These are phyloP conservation scores for Candolleomyces aberdarensis DNA, from an alignment of 768 basidiomycete species.

Conservation along the genomic window DNA sequence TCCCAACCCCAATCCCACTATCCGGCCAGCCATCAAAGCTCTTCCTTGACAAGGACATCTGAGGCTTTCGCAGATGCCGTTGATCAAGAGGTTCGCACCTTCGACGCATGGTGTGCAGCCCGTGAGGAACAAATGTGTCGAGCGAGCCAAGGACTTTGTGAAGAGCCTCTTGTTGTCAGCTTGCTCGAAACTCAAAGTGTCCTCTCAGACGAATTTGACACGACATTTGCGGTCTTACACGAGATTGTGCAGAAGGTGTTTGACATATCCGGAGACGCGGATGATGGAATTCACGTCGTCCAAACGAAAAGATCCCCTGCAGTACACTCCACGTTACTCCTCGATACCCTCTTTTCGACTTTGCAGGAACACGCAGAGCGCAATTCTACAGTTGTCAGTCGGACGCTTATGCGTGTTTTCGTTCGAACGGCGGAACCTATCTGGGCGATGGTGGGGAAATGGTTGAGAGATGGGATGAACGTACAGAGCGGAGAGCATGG, in stretches of 20 bases:
- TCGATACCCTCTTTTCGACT: constrained; percentile 59
- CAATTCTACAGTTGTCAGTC: constrained; percentile 51
- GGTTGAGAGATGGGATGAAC: constrained; percentile 75
- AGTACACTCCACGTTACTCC: constrained; percentile 50
- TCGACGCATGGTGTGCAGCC: constrained; percentile 69
- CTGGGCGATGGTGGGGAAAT: constrained; percentile 69
- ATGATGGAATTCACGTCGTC: constrained; percentile 5
- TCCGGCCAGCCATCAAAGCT: neutral
- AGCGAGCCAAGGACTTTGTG: constrained; percentile 48
- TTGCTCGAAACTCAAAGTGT: constrained; percentile 63
- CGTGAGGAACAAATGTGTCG: constrained; percentile 65
- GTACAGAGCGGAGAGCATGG: constrained; percentile 28
- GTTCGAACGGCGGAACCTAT: constrained; percentile 61
- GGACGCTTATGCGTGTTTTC: constrained; percentile 62
- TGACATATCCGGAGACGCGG: constrained; percentile 17
- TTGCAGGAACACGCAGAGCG: constrained; percentile 59
- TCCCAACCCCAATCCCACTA: constrained; percentile 6
- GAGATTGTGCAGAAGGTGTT: constrained; percentile 41
- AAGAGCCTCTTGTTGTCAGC: constrained; percentile 52
- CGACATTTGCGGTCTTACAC: constrained; percentile 56
- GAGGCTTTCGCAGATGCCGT: constrained; percentile 83
- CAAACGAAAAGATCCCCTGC: constrained; percentile 39
- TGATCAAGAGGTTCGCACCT: constrained; percentile 50
- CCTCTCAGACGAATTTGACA: constrained; percentile 52
- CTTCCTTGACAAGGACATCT: constrained; percentile 39